Conservation (phyloP, 1,284 basidiomycete genomes). For the Fereydounia khargensis region DNA sequence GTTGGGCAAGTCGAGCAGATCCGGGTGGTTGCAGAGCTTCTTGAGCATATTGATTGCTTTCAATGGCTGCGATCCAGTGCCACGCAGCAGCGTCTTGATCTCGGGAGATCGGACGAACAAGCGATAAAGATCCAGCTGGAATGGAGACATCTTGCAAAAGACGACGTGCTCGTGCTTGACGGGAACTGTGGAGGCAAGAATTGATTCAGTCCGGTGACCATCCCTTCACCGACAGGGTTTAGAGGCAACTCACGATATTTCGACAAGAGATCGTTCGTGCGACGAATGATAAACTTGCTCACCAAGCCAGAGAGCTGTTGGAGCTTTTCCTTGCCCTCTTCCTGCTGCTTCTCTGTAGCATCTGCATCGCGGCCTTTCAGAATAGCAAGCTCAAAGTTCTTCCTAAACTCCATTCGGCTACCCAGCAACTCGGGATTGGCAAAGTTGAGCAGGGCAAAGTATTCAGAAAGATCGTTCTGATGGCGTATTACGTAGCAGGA, state of each 20-base stretch:
- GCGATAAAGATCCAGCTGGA: slow-evolving; percentile 85
- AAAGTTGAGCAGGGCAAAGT: slow-evolving; percentile 92
- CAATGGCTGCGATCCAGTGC: slow-evolving; percentile 87
- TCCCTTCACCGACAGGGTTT: not conserved
- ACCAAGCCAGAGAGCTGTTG: slow-evolving; percentile 88
- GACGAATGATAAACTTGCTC: slow-evolving; percentile 92
- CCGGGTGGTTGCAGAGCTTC: slow-evolving; percentile 97
- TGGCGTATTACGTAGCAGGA: too few species aligned
- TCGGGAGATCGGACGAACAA: slow-evolving; percentile 92
- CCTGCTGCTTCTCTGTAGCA: slow-evolving; percentile 79
- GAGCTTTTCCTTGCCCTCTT: slow-evolving; percentile 81
- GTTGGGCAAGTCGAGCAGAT: slow-evolving; percentile 80
- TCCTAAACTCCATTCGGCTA: slow-evolving; percentile 85
- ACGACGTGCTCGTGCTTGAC: slow-evolving; percentile 99
- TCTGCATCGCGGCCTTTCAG: slow-evolving; percentile 89
- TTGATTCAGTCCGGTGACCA: too few species aligned
- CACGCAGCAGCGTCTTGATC: slow-evolving; percentile 85
- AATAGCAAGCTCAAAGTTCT: slow-evolving; percentile 93
- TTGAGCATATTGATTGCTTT: slow-evolving; percentile 96
- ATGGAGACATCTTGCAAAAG: slow-evolving; percentile 83
- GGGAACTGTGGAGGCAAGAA: slow-evolving; percentile 67
- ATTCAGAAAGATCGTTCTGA: slow-evolving; percentile 95
- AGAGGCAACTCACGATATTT: slow-evolving; percentile 76
- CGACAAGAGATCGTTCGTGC: slow-evolving; percentile 93
- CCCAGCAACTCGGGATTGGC: slow-evolving; percentile 96